Percentiles rank a stretch among this genome's conserved stretches.
These are phyloP conservation scores for Xylariaceae sp. DNA, from an alignment of 2,329 filamentous ascomycete species.

Conservation along the genomic window DNA sequence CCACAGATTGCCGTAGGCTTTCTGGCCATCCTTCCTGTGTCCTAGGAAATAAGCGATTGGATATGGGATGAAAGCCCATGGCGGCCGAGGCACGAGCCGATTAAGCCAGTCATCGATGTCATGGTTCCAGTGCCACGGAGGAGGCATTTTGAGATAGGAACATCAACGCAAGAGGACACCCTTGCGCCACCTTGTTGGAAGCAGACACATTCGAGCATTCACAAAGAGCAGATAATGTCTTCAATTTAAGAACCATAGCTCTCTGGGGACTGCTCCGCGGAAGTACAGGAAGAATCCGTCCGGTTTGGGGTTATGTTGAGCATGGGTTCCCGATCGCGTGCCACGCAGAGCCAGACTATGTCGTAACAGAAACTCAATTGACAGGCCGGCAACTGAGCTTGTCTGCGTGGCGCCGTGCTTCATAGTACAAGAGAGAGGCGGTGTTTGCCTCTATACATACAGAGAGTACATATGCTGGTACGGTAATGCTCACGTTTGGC, in stretches of 20 bases:
- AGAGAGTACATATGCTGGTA: no score
- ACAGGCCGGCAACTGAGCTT: slow-evolving; percentile 1
- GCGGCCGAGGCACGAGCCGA: slow-evolving; percentile 62
- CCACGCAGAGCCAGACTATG: slow-evolving; percentile 3
- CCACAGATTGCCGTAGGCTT: slow-evolving; percentile 51
- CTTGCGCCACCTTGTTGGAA: no score
- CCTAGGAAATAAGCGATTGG: slow-evolving; percentile 67
- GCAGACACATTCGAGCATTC: neutral
- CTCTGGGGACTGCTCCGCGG: neutral
- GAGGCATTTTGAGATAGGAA: no score
- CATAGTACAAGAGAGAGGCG: neutral
- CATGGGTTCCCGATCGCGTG: neutral
- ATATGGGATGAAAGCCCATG: slow-evolving; percentile 59
- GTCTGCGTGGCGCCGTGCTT: neutral
- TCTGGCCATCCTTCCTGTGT: slow-evolving; percentile 41
- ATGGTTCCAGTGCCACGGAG: slow-evolving; percentile 47
- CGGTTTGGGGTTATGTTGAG: neutral
- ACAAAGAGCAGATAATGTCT: neutral
- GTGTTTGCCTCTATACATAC: no score
- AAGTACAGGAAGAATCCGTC: no score
- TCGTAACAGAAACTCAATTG: slow-evolving; percentile 15
- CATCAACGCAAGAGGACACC: no score
- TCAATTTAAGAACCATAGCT: neutral
- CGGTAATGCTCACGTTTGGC: no score
- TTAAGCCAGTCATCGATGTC: slow-evolving; percentile 77